These are phyloP conservation scores for Pisolithus orientalis DNA, from an alignment of 768 basidiomycete species.

Conservation along the genomic window DNA sequence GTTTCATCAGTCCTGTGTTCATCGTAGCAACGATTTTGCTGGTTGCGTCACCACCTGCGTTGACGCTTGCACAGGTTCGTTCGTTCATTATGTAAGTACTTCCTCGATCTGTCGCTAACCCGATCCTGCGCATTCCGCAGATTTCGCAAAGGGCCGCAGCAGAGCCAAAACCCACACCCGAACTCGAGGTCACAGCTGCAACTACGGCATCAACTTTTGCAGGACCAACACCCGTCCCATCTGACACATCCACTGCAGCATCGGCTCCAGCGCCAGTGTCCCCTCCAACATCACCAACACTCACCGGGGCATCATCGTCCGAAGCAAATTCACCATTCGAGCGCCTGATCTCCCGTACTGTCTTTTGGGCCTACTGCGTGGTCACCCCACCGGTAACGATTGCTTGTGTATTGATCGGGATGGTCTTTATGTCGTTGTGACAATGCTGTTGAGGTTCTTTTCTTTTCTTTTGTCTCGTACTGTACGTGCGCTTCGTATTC, in stretches of 20 bases:
- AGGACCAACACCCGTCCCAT: neutral
- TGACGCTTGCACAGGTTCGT: conserved; percentile 55
- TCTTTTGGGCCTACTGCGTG: conserved; percentile 90
- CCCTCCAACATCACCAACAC: no score
- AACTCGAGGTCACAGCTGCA: no score
- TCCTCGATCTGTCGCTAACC: neutral
- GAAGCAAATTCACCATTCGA: conserved; percentile 49
- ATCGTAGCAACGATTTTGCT: conserved; percentile 81
- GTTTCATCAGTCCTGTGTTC: conserved; percentile 65
- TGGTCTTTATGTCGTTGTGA: conserved; percentile 54
- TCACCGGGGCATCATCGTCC: neutral
- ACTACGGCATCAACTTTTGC: neutral
- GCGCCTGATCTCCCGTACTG: conserved; percentile 81
- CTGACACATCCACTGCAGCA: neutral
- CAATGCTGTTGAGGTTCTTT: neutral
- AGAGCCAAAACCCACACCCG: neutral
- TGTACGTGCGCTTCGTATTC: no score
- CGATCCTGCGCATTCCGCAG: conserved; percentile 1
- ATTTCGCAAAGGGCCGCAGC: conserved; percentile 15
- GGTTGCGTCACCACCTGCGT: conserved; percentile 75
- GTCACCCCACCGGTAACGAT: conserved; percentile 85
- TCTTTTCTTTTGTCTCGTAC: no score
- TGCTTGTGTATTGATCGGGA: conserved; percentile 66
- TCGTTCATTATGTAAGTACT: neutral
- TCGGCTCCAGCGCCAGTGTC: neutral